A percentile compares a stretch with the other conserved stretches of the same genome.
Evolutionary conservation across 768 basidiomycete genomes (phyloP).

Genomic region (Cyclocybe aegerita): DNA sequence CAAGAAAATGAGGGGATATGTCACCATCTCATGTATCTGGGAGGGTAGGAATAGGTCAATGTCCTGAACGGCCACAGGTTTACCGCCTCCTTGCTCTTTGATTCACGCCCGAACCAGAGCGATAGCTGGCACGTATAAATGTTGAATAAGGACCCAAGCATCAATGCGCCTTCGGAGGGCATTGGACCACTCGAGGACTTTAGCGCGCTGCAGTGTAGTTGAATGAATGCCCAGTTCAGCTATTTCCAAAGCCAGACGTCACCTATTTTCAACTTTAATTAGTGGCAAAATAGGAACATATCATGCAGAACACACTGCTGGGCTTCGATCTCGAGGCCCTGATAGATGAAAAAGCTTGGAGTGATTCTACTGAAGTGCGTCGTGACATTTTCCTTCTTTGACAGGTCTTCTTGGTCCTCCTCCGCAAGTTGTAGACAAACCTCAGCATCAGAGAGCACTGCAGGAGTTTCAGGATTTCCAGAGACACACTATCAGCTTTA

Average conservation of each 20-base stretch:
- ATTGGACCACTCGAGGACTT: conserved; percentile 1
- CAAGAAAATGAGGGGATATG: background rate
- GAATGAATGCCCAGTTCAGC: background rate
- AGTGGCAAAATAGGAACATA: background rate
- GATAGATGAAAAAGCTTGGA: conserved; percentile 1
- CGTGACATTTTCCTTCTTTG: background rate
- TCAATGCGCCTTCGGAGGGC: conserved; percentile 4
- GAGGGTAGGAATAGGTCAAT: conserved; percentile 17
- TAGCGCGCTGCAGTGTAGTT: conserved; percentile 5
- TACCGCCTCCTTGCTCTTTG: no score
- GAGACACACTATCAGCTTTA: background rate
- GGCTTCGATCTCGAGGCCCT: background rate
- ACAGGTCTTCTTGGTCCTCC: background rate
- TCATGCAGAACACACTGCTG: background rate
- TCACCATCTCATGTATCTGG: background rate
- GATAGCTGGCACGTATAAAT: conserved; percentile 7
- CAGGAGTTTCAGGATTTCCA: background rate
- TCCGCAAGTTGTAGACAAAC: background rate
- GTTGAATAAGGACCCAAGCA: conserved; percentile 7
- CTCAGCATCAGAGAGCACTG: background rate
- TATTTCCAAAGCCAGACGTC: background rate
- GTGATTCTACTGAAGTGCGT: background rate
- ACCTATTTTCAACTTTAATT: background rate
- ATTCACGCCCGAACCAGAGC: background rate
- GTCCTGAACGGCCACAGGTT: background rate